Evolutionary conservation across 2,329 filamentous ascomycete genomes (phyloP).

Genomic region (Geosmithia flava): DNA sequence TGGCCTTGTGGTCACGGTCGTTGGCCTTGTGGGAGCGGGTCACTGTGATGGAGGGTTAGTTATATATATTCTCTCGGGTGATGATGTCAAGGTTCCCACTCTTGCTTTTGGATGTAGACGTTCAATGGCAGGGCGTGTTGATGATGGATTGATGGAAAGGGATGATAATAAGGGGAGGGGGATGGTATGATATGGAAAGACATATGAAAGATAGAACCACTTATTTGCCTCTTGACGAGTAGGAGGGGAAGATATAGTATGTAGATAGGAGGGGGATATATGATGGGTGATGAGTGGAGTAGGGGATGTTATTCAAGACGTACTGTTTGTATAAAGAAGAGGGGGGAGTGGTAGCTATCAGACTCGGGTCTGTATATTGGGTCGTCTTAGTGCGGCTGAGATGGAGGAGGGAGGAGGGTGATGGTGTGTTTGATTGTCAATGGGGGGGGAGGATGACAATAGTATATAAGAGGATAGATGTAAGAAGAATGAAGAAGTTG

Average conservation of each 20-base stretch:
- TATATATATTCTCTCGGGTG: not conserved
- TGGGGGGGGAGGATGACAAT: not conserved
- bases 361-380: no score
- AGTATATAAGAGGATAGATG: not conserved
- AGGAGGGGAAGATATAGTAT: not conserved
- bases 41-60: constrained; percentile 43
- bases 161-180: not conserved
- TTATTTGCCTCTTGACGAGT: not conserved
- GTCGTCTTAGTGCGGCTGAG: not conserved
- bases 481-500: not conserved
- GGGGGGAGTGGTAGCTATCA: no score
- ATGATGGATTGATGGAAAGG: not conserved
- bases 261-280: not conserved
- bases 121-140: not conserved
- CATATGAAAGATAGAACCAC: not conserved
- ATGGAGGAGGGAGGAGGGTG: not conserved
- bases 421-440: not conserved
- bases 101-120: not conserved
- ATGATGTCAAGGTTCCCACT: not conserved
- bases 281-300: not conserved
- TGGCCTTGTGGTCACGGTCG: constrained; percentile 77
- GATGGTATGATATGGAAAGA: not conserved
- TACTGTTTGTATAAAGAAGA: not conserved
- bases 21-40: constrained; percentile 95
- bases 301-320: not conserved